Evolutionary conservation across 768 basidiomycete genomes (phyloP), one percentile per base, ranked within the genome.

Genomic region (Arthromyces matolae): DNA sequence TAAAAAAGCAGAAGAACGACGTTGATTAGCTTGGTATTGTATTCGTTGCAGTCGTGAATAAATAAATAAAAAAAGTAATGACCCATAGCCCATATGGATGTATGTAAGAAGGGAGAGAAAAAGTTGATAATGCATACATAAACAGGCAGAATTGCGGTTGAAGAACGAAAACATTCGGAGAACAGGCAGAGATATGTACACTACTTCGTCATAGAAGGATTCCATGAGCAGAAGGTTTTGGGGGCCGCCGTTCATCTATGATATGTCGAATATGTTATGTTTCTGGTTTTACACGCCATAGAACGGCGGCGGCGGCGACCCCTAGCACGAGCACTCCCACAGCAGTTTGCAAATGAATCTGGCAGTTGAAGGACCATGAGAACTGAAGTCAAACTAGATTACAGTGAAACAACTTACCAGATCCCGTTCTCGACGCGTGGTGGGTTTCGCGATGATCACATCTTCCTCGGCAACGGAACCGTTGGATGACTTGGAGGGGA

Each of bases 241-340:
- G 34, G 29, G n/a, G 42, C 27, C 8, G 27, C 39, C 49, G 29
- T 18, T 20, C 33, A 5, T 49, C 38, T 20, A 16, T 24, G 8
- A 4, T 28, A 24, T 13, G 25, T 12, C 27, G n/a, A 33, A 7
- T n/a, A 42, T 13, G 29, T 58, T 40, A 58, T 31, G 59, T 52
- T 61, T 71, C 69, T 3, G 69, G 66, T 47, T 79, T 81, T 23
- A 86, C 81, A 52, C 82, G 75, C 83, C 84, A 87, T 57, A 86
- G 66, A 41, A 89, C 85, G 6, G 84, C 86, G 10, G 78, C 83
- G 2, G 86, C 83, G 3, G 83, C 84, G 7, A 85, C 77, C 41
- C 81, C 73, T 23, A 89, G 64, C 4, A 89, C 73, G 14, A 86
- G 60, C 7, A 87, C 78, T 4, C 84, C 84, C 3, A 84, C 64